These are phyloP conservation scores for Beauveria pseudobassiana DNA, from an alignment of 2,329 filamentous ascomycete species.

Conservation along the genomic window DNA sequence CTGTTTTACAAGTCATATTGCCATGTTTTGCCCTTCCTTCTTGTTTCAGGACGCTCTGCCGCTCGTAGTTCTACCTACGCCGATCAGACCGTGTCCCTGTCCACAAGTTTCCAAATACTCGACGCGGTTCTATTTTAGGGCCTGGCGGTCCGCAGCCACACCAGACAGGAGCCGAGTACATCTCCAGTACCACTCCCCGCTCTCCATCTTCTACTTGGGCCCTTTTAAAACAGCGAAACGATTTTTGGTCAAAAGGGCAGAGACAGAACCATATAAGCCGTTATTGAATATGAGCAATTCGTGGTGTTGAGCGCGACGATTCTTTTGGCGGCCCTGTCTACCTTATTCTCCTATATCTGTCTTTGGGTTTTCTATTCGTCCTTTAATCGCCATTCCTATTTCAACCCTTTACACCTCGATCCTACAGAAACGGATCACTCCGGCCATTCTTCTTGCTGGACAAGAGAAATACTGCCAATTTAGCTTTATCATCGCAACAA, in stretches of 20 bases:
- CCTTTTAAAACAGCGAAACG: too few relatives aligned
- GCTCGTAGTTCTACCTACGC: neutral
- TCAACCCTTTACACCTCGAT: too few relatives aligned
- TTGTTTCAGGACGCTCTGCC: neutral
- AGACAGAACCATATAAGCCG: too few relatives aligned
- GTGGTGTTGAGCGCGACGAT: neutral
- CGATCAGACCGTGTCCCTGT: neutral
- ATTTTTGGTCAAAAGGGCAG: too few relatives aligned
- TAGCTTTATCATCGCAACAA: neutral
- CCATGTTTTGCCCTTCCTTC: neutral
- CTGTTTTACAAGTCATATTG: neutral
- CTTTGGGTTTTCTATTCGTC: neutral
- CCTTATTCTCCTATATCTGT: neutral
- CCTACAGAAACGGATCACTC: too few relatives aligned
- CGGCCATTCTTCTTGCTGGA: constrained; percentile 1
- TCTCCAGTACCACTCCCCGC: neutral
- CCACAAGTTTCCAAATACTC: neutral
- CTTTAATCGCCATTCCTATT: neutral
- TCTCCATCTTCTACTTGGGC: neutral
- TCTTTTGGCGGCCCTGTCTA: neutral
- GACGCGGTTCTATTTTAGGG: neutral
- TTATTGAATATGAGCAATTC: neutral
- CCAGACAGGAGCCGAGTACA: neutral
- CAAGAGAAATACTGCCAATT: neutral
- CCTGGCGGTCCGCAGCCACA: neutral